phyloP scores from a whole-genome alignment of 148 eudicot species.

The Amaranthus hypochondriacus region DNA sequence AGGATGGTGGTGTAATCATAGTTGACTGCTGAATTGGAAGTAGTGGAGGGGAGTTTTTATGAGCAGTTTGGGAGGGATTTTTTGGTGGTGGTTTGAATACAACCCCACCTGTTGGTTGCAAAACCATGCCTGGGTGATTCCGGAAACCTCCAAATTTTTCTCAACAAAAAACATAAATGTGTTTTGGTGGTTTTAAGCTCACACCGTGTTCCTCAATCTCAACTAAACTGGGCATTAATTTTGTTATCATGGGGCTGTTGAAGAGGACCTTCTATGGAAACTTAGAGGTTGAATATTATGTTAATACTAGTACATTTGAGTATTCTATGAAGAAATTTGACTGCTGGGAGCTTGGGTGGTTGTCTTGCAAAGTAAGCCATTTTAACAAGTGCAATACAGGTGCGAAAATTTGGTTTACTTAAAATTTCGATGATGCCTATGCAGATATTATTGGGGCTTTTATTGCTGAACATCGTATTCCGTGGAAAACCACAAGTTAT shows the following conservation, averaged over 20 bases:
- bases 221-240: not conserved
- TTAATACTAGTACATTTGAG: no score
- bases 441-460: not conserved
- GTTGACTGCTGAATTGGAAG: not conserved
- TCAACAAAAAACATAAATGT: no score
- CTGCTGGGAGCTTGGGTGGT: not conserved
- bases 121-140: not conserved
- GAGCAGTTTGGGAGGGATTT: not conserved
- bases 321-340: not conserved
- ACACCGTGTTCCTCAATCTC: not conserved
- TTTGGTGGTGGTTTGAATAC: not conserved
- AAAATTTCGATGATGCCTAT: not conserved
- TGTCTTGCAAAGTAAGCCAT: not conserved
- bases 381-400: not conserved
- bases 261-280: not conserved
- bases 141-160: not conserved
- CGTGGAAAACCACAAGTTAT: not conserved
- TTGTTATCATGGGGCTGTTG: not conserved
- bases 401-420: no score
- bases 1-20: no score
- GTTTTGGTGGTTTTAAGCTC: not conserved
- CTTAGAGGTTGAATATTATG: not conserved
- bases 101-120: not conserved
- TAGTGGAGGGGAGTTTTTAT: not conserved
- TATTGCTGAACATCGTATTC: not conserved